phyloP scores from a whole-genome alignment of 257 asterid species.

The Striga asiatica region DNA sequence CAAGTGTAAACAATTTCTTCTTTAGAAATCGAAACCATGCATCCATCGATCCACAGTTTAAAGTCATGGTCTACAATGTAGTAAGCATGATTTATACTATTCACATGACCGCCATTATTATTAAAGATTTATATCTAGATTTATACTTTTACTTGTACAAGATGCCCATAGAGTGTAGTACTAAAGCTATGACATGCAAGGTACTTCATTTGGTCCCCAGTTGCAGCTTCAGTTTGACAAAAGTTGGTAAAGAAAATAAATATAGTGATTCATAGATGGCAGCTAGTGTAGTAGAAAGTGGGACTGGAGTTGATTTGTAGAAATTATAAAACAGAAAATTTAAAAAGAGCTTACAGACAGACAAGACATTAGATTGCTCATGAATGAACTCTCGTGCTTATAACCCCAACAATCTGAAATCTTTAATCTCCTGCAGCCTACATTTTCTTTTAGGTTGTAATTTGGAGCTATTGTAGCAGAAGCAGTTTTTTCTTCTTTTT shows the following conservation, averaged over 20 bases:
- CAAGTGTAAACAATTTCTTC: too few relatives aligned
- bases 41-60: too few relatives aligned
- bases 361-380: constrained; percentile 27
- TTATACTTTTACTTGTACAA: background rate
- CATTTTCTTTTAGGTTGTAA: background rate
- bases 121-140: background rate
- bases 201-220: constrained; percentile 15
- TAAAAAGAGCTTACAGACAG: background rate
- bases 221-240: constrained; percentile 5
- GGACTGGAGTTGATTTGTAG: constrained; percentile 1
- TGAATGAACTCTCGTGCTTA: constrained; percentile 10
- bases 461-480: background rate
- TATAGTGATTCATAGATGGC: background rate
- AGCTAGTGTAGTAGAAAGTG: constrained; percentile 16
- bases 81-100: too few relatives aligned
- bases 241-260: background rate
- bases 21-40: too few relatives aligned
- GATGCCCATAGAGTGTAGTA: constrained; percentile 10
- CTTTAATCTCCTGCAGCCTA: background rate
- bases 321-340: background rate
- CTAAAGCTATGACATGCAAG: background rate
- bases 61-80: too few relatives aligned
- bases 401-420: background rate
- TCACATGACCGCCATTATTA: too few relatives aligned
- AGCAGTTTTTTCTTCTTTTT: too few relatives aligned